Base-by-base conservation (phyloP, 179 eudicot species). In the Beta corolliflora region DNA sequence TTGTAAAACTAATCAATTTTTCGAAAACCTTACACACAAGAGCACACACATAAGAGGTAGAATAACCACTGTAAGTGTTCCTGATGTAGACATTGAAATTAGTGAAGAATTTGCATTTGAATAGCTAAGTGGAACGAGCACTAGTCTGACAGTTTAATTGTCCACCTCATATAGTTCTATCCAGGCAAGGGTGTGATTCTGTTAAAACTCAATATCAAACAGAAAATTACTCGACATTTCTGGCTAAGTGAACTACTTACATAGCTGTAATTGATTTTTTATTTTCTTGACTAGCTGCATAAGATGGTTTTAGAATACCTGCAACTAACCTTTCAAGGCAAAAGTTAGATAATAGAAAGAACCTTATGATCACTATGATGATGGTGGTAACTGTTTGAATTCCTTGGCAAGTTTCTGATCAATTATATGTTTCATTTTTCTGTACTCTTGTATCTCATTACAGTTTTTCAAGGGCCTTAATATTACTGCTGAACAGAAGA, bases 381-480 rank as follows among this genome's bases (percentile, higher is more conserved):
- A 4, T 29, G 45, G 9, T 12, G 7, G 12, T 36, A 31, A 67
- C 41, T 36, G 44, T 5, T 67, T 41, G 74, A 41, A 76, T 7
- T 7, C 25, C 45, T 31, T 60, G 25, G 13, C 44, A 12, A 36
- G 12, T 36, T 36, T 54, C 19, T 66, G 15, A 76, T 18, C 41
- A 13, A 65, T 84, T 61, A 56, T 9, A 72, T 81, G 12, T 21
- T 83, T 14, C 29, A 56, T 53, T 16, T 68, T 68, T 19, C 63
- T 84, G 81, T 61, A 36, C 48, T 14, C 21, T 60, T 67, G 61
- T 69, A 46, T 81, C 46, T 70, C 73, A 19, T 82, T 80, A 59
- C 94, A 97, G 98, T 86, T 97, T 83, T 90, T 84, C 73, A 93
- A 90, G 89, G 91, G 91, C 81, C 98, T 97, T 16, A 89, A 86